Conservation (phyloP, 2,329 filamentous ascomycete species). For the Nannizziopsis barbatae region DNA sequence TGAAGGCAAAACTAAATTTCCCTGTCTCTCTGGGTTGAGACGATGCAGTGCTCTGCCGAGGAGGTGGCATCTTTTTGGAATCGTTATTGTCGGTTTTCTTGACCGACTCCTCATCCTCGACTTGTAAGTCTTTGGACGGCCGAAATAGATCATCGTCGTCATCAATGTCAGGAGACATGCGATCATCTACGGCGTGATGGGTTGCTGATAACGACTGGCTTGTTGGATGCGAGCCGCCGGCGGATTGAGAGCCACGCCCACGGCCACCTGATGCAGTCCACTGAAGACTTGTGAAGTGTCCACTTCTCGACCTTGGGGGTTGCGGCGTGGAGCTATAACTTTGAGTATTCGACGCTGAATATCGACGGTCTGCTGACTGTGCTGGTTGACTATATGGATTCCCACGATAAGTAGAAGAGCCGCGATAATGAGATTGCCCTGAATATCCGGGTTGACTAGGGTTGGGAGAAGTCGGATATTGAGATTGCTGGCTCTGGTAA, state of each 20-base stretch:
- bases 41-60: slow-evolving; percentile 44
- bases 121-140: slow-evolving; percentile 53
- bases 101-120: slow-evolving; percentile 50
- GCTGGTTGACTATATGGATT: slow-evolving; percentile 41
- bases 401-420: slow-evolving; percentile 47
- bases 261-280: slow-evolving; percentile 54
- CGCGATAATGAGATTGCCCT: slow-evolving; percentile 38
- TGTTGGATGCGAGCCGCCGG: slow-evolving; percentile 25
- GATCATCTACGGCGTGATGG: slow-evolving; percentile 24
- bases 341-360: slow-evolving; percentile 37
- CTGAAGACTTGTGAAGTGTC: slow-evolving; percentile 56
- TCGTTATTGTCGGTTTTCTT: slow-evolving; percentile 30
- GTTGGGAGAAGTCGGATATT: slow-evolving; percentile 47
- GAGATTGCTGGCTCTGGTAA: slow-evolving; percentile 38
- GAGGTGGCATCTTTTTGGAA: slow-evolving; percentile 44
- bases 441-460: slow-evolving; percentile 46
- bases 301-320: slow-evolving; percentile 44
- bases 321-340: slow-evolving; percentile 31
- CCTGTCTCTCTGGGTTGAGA: slow-evolving; percentile 45
- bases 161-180: slow-evolving; percentile 30
- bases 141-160: slow-evolving; percentile 52
- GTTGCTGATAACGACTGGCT: slow-evolving; percentile 24
- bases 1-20: slow-evolving; percentile 91
- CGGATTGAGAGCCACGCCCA: slow-evolving; percentile 37
- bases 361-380: slow-evolving; percentile 32